Evolutionary conservation across 2,329 filamentous ascomycete genomes (phyloP).

Genomic region (Pyrenophora tritici-repentis): DNA sequence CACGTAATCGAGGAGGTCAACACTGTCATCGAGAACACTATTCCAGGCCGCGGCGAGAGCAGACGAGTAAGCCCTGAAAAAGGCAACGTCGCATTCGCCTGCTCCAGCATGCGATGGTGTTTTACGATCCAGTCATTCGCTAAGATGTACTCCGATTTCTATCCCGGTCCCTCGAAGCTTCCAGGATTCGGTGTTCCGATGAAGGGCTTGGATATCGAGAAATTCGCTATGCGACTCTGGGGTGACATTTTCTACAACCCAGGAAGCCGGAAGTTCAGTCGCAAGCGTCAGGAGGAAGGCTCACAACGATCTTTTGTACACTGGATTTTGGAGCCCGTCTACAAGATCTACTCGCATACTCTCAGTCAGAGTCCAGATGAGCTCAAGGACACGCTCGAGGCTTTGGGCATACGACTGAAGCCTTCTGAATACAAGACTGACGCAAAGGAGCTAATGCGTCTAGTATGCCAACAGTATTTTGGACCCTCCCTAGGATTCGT

Average conservation of each 20-base stretch:
- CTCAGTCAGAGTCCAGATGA: slow-evolving; percentile 89
- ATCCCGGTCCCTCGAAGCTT: slow-evolving; percentile 60
- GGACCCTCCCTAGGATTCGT: slow-evolving; percentile 88
- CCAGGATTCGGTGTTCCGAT: slow-evolving; percentile 43
- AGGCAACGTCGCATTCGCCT: slow-evolving; percentile 97
- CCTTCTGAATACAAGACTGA: slow-evolving; percentile 91
- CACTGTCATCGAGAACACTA: slow-evolving; percentile 85
- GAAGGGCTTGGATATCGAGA: slow-evolving; percentile 68
- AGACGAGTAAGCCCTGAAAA: slow-evolving; percentile 90
- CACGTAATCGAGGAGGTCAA: slow-evolving; percentile 99
- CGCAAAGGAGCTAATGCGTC: slow-evolving; percentile 82
- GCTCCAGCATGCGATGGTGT: slow-evolving; percentile 92
- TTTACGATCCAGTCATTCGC: slow-evolving; percentile 94
- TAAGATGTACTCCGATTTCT: slow-evolving; percentile 92
- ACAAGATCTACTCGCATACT: slow-evolving; percentile 95
- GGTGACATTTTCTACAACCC: slow-evolving; percentile 97
- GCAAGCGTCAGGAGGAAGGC: slow-evolving; percentile 80
- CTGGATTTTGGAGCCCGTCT: slow-evolving; percentile 94
- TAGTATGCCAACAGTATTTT: slow-evolving; percentile 95
- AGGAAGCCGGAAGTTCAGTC: slow-evolving; percentile 84
- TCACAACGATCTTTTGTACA: slow-evolving; percentile 88
- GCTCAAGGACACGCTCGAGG: slow-evolving; percentile 75
- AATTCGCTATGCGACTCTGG: slow-evolving; percentile 88
- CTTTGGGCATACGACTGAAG: slow-evolving; percentile 83
- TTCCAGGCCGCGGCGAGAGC: slow-evolving; percentile 78